Base-by-base conservation (phyloP, 345 rosid genomes). In the Reutealis trisperma region DNA sequence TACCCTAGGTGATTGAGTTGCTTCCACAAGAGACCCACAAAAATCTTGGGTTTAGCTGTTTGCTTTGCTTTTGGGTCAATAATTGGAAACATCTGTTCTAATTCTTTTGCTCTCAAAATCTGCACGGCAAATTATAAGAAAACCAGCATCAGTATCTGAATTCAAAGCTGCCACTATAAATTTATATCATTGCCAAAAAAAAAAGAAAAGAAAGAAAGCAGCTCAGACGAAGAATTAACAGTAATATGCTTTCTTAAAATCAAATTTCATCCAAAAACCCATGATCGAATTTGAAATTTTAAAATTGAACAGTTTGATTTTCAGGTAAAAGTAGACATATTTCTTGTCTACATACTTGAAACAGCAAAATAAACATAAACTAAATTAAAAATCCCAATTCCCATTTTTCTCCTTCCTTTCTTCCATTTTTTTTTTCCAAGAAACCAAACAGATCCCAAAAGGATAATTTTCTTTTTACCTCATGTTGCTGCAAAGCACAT, bases 1-100 rank as follows among this genome's bases (percentile, higher is more conserved):
- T 87, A 92, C 99, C 96, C 98, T 12, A 93, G 80, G 83, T 96
- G 99, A 84, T 79, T 87, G 70, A 96, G 96, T 69, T 93, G 99
- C 85, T 93, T 93, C 99, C 99, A 93, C 58, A 93, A n/a, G 49
- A 92, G 92, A 71, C 89, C 86, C 32, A 87, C 71, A 71, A 88
- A 96, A 49, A 88, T 88, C 81, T 89, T 91, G 0, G 93, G 92
- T 82, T 90, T 92, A 16, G 90, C 80, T 13, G 90, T 91, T 51
- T 89, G 85, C 76, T 87, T 88, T 5, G 97, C 97, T 77, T 85
- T 89, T 2, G 90, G 96, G 60, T 96, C 90, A 55, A 88, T 73
- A 45, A 90, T 57, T 6, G 97, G 97, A 67, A 96, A 93, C 89
- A 91, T 73, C 70, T 82, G 63, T 21, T 91, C 92, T 2, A 87